Evolutionary conservation across 352 stramenopile species (phyloP).

Genomic region (Phytophthora megakarya): DNA sequence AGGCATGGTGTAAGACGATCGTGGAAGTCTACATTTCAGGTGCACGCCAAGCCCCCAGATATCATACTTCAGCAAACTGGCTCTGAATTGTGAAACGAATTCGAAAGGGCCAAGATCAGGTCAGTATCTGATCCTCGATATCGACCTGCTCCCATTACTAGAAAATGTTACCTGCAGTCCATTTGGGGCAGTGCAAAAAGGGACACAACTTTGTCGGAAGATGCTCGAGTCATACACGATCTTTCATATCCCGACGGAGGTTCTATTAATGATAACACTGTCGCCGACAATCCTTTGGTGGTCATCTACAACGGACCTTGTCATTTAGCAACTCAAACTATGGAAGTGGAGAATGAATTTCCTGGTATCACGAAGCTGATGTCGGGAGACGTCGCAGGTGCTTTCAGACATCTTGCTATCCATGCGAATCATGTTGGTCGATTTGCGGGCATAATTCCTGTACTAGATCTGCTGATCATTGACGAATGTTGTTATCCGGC

Average conservation of each 20-base stretch:
- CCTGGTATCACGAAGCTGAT: conserved; percentile 16
- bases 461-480: conserved; percentile 9
- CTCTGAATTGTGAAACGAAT: too few species aligned
- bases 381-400: conserved; percentile 15
- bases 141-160: too few species aligned
- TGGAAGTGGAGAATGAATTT: conserved; percentile 19
- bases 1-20: too few species aligned
- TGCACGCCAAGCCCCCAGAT: too few species aligned
- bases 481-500: conserved; percentile 13
- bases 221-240: too few species aligned
- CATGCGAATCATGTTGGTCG: conserved; percentile 18
- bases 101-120: too few species aligned
- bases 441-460: conserved; percentile 11
- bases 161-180: too few species aligned
- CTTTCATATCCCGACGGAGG: conserved; percentile 4
- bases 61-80: too few species aligned
- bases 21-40: too few species aligned
- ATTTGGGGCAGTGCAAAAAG: too few species aligned
- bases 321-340: conserved; percentile 12
- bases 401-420: conserved; percentile 11
- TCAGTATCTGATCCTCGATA: too few species aligned
- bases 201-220: too few species aligned
- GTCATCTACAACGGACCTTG: conserved; percentile 14
- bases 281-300: conserved; percentile 6
- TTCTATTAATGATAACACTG: conserved; percentile 15